Conservation (phyloP, 148 eudicot species). For the Cornus florida region DNA sequence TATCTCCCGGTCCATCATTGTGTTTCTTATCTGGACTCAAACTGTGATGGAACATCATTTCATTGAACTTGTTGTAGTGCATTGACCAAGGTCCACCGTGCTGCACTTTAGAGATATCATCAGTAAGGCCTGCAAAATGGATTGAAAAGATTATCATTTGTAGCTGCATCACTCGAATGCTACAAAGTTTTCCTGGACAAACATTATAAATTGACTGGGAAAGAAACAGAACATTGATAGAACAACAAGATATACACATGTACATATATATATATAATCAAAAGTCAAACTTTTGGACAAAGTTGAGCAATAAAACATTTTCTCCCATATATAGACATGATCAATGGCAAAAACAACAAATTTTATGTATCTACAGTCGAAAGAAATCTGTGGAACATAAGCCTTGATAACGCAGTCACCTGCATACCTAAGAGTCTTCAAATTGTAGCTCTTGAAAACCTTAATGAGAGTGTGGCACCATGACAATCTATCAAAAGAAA, state of each 20-base stretch:
- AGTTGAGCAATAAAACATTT: neutral
- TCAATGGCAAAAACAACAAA: neutral
- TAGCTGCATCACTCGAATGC: neutral
- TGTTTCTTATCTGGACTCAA: neutral
- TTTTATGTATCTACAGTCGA: neutral
- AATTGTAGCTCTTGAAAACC: no score
- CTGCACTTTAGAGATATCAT: neutral
- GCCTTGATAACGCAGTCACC: no score
- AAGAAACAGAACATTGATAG: neutral
- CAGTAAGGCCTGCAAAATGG: neutral
- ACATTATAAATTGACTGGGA: neutral
- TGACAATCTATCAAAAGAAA: no score
- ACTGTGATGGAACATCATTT: neutral
- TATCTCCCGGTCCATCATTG: neutral
- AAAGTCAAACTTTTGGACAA: neutral
- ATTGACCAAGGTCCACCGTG: neutral
- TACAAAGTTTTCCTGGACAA: neutral
- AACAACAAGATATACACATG: neutral
- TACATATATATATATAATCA: no score
- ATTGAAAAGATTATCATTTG: no score
- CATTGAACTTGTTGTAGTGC: neutral
- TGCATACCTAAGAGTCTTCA: no score
- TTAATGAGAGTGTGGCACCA: no score
- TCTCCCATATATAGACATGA: neutral
- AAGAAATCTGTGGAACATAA: no score